Percentiles rank a stretch among this genome's conserved stretches.
These are phyloP conservation scores for Neocatenulostroma microsporum DNA, from an alignment of 2,329 filamentous ascomycete species.

Conservation along the genomic window DNA sequence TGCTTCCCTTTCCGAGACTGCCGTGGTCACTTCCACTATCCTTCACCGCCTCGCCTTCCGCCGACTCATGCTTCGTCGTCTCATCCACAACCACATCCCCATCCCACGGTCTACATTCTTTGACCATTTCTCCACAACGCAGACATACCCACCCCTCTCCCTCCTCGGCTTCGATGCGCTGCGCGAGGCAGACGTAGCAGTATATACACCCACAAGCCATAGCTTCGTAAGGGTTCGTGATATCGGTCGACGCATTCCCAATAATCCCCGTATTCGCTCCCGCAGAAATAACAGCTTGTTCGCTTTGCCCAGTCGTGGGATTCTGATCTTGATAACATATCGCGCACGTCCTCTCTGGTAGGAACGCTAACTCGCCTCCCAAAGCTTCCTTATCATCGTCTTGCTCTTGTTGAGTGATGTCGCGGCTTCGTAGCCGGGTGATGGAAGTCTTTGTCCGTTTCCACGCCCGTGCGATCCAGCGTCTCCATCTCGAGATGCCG, in stretches of 20 bases:
- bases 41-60: slow-evolving; percentile 6
- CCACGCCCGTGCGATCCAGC: slow-evolving; percentile 84
- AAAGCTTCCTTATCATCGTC: slow-evolving; percentile 38
- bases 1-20: slow-evolving; percentile 12
- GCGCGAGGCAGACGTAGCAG: slow-evolving; percentile 92
- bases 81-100: slow-evolving; percentile 73
- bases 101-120: slow-evolving; percentile 81
- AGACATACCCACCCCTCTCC: slow-evolving; percentile 91
- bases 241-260: slow-evolving; percentile 81
- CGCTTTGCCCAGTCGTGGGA: slow-evolving; percentile 52
- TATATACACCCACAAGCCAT: slow-evolving; percentile 86
- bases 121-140: slow-evolving; percentile 74
- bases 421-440: slow-evolving; percentile 35
- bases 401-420: slow-evolving; percentile 36
- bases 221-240: slow-evolving; percentile 93
- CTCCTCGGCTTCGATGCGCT: slow-evolving; percentile 81
- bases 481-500: slow-evolving; percentile 83
- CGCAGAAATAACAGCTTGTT: slow-evolving; percentile 64
- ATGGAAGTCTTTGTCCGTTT: slow-evolving; percentile 62
- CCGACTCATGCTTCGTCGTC: slow-evolving; percentile 4
- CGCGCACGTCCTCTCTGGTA: slow-evolving; percentile 89
- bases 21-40: slow-evolving; percentile 4
- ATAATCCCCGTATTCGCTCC: slow-evolving; percentile 59
- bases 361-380: slow-evolving; percentile 62
- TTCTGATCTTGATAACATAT: slow-evolving; percentile 97